These are phyloP conservation scores for Coemansia sp. DNA, from an alignment of 192 early-diverging fungal species.

Conservation along the genomic window DNA sequence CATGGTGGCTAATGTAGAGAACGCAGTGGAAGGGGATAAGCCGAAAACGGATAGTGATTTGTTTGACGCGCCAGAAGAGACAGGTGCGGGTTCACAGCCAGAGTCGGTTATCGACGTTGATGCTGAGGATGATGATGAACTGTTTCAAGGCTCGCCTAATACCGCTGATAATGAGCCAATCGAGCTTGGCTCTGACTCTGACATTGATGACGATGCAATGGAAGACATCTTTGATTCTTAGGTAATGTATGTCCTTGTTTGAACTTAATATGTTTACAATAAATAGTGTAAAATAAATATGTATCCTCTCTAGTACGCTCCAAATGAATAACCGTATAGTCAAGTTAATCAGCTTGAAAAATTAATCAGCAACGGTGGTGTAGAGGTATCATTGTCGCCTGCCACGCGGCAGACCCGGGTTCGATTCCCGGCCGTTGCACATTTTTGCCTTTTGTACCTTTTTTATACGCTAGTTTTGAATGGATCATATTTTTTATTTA, in stretches of 20 bases:
- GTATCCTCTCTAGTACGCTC: too few species aligned
- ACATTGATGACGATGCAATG: constrained; percentile 49
- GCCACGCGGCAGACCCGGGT: constrained; percentile 79
- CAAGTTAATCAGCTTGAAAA: too few species aligned
- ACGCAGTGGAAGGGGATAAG: too few species aligned
- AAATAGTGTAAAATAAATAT: too few species aligned
- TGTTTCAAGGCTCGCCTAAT: constrained; percentile 5
- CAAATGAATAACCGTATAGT: too few species aligned
- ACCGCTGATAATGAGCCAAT: constrained; percentile 19
- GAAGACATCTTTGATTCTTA: constrained; percentile 50
- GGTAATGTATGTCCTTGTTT: neutral
- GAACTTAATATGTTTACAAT: too few species aligned
- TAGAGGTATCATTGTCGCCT: constrained; percentile 77
- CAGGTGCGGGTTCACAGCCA: neutral
- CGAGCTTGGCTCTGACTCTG: constrained; percentile 37
- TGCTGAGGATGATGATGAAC: constrained; percentile 14
- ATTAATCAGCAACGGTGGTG: constrained; percentile 53
- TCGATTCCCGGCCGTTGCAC: constrained; percentile 75
- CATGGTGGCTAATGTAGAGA: neutral
- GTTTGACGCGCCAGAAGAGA: neutral
- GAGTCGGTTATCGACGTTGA: constrained; percentile 31
- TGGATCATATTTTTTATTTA: too few species aligned
- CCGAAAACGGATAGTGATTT: neutral
- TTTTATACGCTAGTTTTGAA: too few species aligned
- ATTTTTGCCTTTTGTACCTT: neutral